A percentile compares a stretch with the other conserved stretches of the same genome.
Conservation (phyloP, 2,329 filamentous ascomycete species). For the Teratosphaeria destructans region DNA sequence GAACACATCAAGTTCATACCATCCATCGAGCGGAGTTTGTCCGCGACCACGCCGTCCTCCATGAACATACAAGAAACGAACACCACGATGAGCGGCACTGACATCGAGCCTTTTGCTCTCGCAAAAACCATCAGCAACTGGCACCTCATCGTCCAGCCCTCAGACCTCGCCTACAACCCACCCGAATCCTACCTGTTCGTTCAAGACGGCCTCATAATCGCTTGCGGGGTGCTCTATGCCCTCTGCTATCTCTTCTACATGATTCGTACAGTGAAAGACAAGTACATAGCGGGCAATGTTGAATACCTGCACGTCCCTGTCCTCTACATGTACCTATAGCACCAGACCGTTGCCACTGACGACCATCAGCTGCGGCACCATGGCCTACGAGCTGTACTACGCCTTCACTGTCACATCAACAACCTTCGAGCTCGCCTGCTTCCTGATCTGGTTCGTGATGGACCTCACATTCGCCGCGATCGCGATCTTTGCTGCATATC, state of each 20-base stretch:
- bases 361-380: constrained; percentile 12
- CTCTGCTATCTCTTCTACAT: constrained; percentile 34
- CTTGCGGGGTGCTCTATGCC: constrained; percentile 30
- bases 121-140: constrained; percentile 25
- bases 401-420: constrained; percentile 27
- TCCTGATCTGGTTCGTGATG: constrained; percentile 30
- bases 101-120: constrained; percentile 22
- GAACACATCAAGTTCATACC: not conserved
- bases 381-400: constrained; percentile 34
- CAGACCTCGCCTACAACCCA: constrained; percentile 31
- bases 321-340: not conserved
- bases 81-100: not conserved
- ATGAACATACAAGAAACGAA: not conserved
- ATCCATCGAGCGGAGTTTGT: not conserved
- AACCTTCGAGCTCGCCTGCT: constrained; percentile 25
- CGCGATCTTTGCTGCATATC: constrained; percentile 24
- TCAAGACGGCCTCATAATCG: constrained; percentile 31
- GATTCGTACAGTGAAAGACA: constrained; percentile 27
- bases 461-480: constrained; percentile 27
- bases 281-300: constrained; percentile 23
- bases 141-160: constrained; percentile 43
- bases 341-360: not conserved
- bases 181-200: constrained; percentile 32
- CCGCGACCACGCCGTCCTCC: no score
- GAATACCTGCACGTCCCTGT: constrained; percentile 13